Evolutionary conservation across 331 rosid genomes (phyloP), one percentile per base, ranked within the genome.

Genomic region (Malus hybrid): DNA sequence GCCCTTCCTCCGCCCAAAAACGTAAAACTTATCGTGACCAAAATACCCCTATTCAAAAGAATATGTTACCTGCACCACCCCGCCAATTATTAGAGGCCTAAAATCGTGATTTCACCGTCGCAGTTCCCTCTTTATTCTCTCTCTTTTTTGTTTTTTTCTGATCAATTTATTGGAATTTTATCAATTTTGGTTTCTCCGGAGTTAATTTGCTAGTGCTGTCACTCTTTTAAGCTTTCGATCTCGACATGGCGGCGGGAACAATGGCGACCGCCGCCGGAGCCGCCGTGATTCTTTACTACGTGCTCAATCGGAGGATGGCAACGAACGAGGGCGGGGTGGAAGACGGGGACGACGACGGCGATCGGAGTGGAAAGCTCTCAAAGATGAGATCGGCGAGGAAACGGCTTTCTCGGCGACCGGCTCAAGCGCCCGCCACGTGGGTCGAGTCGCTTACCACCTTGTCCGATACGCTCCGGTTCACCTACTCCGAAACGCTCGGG

Each of bases 241-340:
- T 42, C 72, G 73, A 12, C 46, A 94, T 94, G 99, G 99, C 97
- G 85, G 92, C 90, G 69, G 99, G 96, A 68, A 73, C 97, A 85
- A 80, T 90, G 93, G 99, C 92, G 10, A 92, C 99, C 77, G 97
- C 97, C 34, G 97, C 99, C 77, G 99, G 93, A 7, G 99, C 92
- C 34, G 91, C 87, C 60, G 90, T 94, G 82, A 61, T 94, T 75
- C 75, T 94, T 20, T 94, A 91, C 81, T 86, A 81, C 33, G 44
- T 90, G n/a, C 50, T 93, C 79, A 85, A 85, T 69, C 83, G 97
- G 80, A 84, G 88, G 56, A 28, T 82, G 6, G 55, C 81, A 18
- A 36, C 82, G 16, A 80, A 90, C 79, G 80, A 75, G 9, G 89
- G 39, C 44, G 50, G 50, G 0, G 39, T 3, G 3, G 59, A 60